Percentiles rank a stretch among this genome's conserved stretches.
Conservation (phyloP, 208 protist species). For the Trichomonas gallinae region DNA sequence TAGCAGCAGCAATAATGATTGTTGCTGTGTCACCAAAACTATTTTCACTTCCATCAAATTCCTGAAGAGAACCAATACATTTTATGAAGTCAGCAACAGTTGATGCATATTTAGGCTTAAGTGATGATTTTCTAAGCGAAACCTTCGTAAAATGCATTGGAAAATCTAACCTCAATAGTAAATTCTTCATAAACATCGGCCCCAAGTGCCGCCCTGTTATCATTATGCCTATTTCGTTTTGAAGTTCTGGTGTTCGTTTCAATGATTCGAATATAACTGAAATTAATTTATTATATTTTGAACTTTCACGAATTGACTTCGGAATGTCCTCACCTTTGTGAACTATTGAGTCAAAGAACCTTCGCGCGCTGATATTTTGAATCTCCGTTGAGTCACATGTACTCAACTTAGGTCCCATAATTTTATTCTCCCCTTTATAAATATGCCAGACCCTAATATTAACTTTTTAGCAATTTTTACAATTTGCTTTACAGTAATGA, state of each 20-base stretch:
- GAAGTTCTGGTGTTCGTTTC: neutral
- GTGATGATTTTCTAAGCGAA: neutral
- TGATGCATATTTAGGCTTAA: neutral
- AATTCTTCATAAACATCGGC: neutral
- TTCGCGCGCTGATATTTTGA: neutral
- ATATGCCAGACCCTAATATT: neutral
- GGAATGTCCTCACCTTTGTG: neutral
- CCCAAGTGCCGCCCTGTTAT: neutral
- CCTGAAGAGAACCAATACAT: neutral
- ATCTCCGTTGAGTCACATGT: neutral
- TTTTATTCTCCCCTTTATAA: neutral
- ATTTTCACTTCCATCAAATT: neutral
- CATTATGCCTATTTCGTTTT: neutral
- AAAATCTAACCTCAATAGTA: neutral
- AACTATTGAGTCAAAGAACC: neutral
- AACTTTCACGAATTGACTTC: too few relatives aligned
- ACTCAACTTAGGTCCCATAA: neutral
- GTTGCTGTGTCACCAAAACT: neutral
- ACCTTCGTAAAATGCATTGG: neutral
- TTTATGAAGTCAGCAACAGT: neutral
- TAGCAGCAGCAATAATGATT: neutral
- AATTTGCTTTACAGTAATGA: too few relatives aligned
- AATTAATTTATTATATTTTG: neutral
- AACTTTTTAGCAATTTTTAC: too few relatives aligned
- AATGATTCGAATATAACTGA: neutral